Evolutionary conservation across 306 rosid species (phyloP).

Genomic region (Psophocarpus tetragonolobus): DNA sequence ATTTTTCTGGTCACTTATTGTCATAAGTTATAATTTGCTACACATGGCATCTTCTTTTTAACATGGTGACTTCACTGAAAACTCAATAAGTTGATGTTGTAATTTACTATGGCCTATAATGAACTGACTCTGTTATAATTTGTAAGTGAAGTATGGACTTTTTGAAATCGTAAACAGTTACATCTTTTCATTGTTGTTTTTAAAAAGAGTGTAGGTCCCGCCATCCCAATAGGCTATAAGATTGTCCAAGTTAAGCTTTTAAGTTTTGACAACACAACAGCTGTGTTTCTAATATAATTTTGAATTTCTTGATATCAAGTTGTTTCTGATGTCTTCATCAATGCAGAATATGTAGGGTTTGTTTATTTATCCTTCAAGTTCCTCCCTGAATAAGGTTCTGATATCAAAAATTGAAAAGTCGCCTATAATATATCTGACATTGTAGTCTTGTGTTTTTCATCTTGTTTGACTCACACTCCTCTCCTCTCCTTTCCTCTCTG

Average conservation of each 20-base stretch:
- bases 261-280: not conserved
- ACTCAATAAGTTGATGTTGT: not conserved
- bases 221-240: too few relatives aligned
- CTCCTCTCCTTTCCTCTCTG: slow-evolving; percentile 21
- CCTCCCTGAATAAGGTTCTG: slow-evolving; percentile 34
- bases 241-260: slow-evolving; percentile 3
- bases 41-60: not conserved
- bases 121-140: not conserved
- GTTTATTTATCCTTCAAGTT: slow-evolving; percentile 35
- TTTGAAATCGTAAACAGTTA: not conserved
- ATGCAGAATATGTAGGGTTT: slow-evolving; percentile 39
- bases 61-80: slow-evolving; percentile 1
- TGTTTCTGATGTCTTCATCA: slow-evolving; percentile 27
- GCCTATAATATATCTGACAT: slow-evolving; percentile 14
- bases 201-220: slow-evolving; percentile 6
- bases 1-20: not conserved
- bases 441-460: not conserved
- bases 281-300: not conserved
- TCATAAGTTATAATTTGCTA: not conserved
- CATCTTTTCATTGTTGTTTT: slow-evolving; percentile 20
- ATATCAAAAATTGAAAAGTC: slow-evolving; percentile 32
- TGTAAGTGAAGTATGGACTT: not conserved
- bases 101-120: not conserved
- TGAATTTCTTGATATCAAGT: not conserved
- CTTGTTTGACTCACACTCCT: slow-evolving; percentile 21